phyloP scores from a whole-genome alignment of 768 basidiomycete genomes.

The Termitomyces bulborhizus region DNA sequence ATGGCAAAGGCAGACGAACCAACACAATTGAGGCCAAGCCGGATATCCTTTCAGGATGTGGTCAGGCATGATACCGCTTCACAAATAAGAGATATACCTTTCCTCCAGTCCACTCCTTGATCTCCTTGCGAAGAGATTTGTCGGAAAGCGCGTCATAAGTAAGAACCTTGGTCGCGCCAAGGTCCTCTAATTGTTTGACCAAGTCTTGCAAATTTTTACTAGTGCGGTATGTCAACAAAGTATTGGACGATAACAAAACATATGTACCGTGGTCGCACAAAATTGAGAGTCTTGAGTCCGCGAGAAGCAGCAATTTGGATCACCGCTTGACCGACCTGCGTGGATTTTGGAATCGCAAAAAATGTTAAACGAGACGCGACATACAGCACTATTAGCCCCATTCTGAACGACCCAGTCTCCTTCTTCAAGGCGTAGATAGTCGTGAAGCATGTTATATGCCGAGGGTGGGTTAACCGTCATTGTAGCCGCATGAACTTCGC shows the following conservation, averaged over 20 bases:
- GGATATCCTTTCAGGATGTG: slow-evolving; percentile 26
- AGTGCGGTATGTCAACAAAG: background rate
- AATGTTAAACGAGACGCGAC: slow-evolving; percentile 16
- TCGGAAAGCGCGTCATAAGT: slow-evolving; percentile 72
- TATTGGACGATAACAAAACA: slow-evolving; percentile 6
- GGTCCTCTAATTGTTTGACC: slow-evolving; percentile 39
- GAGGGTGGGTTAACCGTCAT: slow-evolving; percentile 82
- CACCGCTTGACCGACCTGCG: slow-evolving; percentile 77
- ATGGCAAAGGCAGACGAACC: slow-evolving; percentile 21
- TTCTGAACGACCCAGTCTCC: slow-evolving; percentile 87
- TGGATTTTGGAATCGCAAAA: slow-evolving; percentile 3
- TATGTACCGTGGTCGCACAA: slow-evolving; percentile 63
- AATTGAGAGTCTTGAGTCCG: slow-evolving; percentile 74
- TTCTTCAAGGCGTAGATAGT: slow-evolving; percentile 54
- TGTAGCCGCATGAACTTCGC: slow-evolving; percentile 65
- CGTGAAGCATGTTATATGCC: slow-evolving; percentile 75
- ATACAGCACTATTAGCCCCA: slow-evolving; percentile 77
- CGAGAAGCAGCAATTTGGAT: slow-evolving; percentile 76
- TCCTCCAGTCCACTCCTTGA: slow-evolving; percentile 60
- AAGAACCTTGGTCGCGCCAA: slow-evolving; percentile 74
- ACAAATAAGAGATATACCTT: slow-evolving; percentile 34
- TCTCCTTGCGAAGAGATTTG: slow-evolving; percentile 41
- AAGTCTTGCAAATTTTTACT: slow-evolving; percentile 51
- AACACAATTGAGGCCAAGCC: slow-evolving; percentile 47
- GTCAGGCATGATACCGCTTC: background rate